Evolutionary conservation across 2,329 filamentous ascomycete genomes (phyloP).

Genomic region (Zalaria obscura): DNA sequence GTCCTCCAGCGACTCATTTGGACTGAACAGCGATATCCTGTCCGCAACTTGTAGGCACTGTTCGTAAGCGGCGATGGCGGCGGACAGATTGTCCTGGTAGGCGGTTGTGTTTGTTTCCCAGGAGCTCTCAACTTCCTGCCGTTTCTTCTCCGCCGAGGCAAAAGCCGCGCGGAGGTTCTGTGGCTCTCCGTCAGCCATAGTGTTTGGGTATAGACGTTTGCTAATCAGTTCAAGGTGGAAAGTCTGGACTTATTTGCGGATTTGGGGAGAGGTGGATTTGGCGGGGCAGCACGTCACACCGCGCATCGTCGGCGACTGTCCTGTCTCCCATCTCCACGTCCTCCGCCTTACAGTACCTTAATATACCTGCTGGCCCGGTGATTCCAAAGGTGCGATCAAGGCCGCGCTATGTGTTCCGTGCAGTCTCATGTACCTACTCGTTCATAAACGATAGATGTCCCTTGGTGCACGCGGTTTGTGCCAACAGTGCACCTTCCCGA

Average conservation of each 20-base stretch:
- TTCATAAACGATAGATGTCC: no score
- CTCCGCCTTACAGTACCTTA: background rate
- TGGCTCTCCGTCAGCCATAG: slow-evolving; percentile 29
- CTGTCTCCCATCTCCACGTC: background rate
- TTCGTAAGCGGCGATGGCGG: slow-evolving; percentile 57
- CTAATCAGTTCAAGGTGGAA: background rate
- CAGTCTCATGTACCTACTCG: no score
- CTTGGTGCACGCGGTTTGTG: no score
- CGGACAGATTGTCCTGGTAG: slow-evolving; percentile 53
- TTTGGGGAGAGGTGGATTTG: no score
- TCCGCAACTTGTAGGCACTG: slow-evolving; percentile 56
- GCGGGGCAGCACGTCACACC: no score
- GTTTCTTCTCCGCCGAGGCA: slow-evolving; percentile 38
- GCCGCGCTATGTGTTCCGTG: no score
- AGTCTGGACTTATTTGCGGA: background rate
- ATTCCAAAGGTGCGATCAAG: background rate
- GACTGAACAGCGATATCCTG: slow-evolving; percentile 69
- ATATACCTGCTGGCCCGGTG: background rate
- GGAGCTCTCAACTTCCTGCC: slow-evolving; percentile 45
- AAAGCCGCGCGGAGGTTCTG: slow-evolving; percentile 43
- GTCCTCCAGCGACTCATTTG: slow-evolving; percentile 82
- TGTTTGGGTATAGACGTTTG: background rate
- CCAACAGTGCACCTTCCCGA: background rate
- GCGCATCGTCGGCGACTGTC: no score
- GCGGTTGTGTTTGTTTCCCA: slow-evolving; percentile 49